These are phyloP conservation scores for Calonectria crousiana DNA, from an alignment of 2,329 filamentous ascomycete genomes.

Conservation along the genomic window DNA sequence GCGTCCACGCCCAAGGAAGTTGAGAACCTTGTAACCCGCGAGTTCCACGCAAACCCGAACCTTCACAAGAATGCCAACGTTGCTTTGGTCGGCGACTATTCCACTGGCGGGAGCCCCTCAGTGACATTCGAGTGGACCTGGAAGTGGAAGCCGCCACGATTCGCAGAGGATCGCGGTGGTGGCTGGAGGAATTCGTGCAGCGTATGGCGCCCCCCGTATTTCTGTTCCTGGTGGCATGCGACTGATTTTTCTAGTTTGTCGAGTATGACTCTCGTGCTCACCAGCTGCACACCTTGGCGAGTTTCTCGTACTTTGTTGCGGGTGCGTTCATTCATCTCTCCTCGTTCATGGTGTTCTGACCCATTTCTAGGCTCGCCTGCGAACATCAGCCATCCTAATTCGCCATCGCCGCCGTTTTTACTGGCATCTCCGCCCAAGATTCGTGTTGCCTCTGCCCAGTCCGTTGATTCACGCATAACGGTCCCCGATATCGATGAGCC, in stretches of 20 bases:
- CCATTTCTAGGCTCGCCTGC: constrained; percentile 55
- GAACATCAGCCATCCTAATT: constrained; percentile 69
- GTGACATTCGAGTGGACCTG: constrained; percentile 95
- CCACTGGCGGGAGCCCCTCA: constrained; percentile 84
- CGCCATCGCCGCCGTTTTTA: constrained; percentile 79
- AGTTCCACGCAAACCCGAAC: constrained; percentile 97
- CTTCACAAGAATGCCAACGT: constrained; percentile 98
- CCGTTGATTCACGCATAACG: constrained; percentile 85
- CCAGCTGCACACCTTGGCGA: constrained; percentile 86
- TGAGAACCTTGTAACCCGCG: constrained; percentile 92
- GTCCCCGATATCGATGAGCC: constrained; percentile 75
- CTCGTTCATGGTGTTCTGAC: constrained; percentile 29
- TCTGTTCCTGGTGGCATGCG: not conserved
- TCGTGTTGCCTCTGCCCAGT: constrained; percentile 88
- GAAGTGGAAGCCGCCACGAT: constrained; percentile 95
- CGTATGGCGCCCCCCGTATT: constrained; percentile 60
- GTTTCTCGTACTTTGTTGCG: constrained; percentile 95
- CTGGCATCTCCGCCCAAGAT: constrained; percentile 80
- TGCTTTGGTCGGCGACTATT: constrained; percentile 91
- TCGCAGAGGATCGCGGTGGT: constrained; percentile 82
- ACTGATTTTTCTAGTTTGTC: constrained; percentile 75
- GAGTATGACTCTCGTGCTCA: constrained; percentile 97
- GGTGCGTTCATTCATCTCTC: constrained; percentile 61
- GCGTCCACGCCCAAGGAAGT: constrained; percentile 88
- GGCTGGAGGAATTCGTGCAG: constrained; percentile 98